Percentiles rank a stretch among this genome's conserved stretches.
phyloP scores from a whole-genome alignment of 1,284 basidiomycete genomes.

The Blastosporella zonata region DNA sequence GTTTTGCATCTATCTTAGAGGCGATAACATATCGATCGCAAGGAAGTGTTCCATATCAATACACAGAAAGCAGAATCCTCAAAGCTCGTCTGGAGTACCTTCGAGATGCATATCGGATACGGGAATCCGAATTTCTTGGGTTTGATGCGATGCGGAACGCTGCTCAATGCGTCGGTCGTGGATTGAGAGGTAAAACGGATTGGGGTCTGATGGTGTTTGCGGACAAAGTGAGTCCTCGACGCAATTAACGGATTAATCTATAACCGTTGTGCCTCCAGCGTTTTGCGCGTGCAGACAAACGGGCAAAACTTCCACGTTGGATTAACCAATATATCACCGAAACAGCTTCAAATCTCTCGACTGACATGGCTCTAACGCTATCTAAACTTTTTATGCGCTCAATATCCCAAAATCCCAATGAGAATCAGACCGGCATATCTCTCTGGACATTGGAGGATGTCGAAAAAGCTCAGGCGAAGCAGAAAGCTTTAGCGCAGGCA shows the following conservation, averaged over 20 bases:
- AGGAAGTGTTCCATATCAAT: slow-evolving; percentile 93
- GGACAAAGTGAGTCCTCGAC: slow-evolving; percentile 73
- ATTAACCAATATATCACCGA: slow-evolving; percentile 99
- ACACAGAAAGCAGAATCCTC: slow-evolving; percentile 96
- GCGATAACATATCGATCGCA: slow-evolving; percentile 8
- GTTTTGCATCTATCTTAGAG: slow-evolving; percentile 22
- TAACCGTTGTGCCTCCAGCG: slow-evolving; percentile 52
- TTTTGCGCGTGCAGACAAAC: slow-evolving; percentile 95
- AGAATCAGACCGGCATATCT: slow-evolving; percentile 92
- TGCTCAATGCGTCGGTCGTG: slow-evolving; percentile 98
- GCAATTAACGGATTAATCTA: background rate
- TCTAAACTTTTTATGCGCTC: slow-evolving; percentile 97
- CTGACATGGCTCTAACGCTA: slow-evolving; percentile 96
- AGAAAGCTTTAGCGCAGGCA: slow-evolving; percentile 52
- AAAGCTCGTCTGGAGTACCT: slow-evolving; percentile 98
- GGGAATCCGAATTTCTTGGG: slow-evolving; percentile 97
- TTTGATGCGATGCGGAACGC: slow-evolving; percentile 99
- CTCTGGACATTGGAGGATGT: slow-evolving; percentile 92
- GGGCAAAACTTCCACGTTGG: slow-evolving; percentile 97
- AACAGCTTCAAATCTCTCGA: slow-evolving; percentile 94
- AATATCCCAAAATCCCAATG: slow-evolving; percentile 96
- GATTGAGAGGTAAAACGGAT: slow-evolving; percentile 96
- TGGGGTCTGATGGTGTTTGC: slow-evolving; percentile 99
- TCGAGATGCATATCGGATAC: slow-evolving; percentile 96
- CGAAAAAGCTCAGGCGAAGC: slow-evolving; percentile 76